Percentiles rank a stretch among this genome's conserved stretches.
phyloP scores from a whole-genome alignment of 176 grass and related monocot genomes.

The Triticum aestivum region DNA sequence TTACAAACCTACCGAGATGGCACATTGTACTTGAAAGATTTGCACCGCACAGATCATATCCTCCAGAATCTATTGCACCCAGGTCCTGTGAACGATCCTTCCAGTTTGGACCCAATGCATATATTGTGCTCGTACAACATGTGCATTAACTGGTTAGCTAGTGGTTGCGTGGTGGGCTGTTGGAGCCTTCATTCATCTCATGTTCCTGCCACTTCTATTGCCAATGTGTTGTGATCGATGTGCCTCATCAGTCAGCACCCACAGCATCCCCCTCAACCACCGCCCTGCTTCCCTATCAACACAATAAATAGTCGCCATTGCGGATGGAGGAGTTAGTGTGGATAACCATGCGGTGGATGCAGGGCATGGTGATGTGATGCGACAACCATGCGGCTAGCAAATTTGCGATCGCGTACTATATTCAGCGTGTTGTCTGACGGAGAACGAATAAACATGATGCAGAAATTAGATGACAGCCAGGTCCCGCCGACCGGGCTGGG shows the following conservation, averaged over 20 bases:
- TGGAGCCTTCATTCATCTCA: slow-evolving; percentile 23
- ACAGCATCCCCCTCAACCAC: slow-evolving; percentile 28
- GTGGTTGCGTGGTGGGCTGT: slow-evolving; percentile 42
- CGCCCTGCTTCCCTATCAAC: slow-evolving; percentile 3
- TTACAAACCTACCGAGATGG: not conserved
- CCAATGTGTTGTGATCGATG: not conserved
- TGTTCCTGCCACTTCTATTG: slow-evolving; percentile 15
- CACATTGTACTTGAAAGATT: slow-evolving; percentile 37
- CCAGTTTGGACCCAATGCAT: not conserved
- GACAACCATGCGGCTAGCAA: not conserved
- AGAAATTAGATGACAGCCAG: not conserved
- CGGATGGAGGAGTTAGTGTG: slow-evolving; percentile 40
- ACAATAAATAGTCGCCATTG: slow-evolving; percentile 57
- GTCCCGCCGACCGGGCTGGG: not conserved
- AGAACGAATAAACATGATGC: not conserved
- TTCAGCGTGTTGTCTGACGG: not conserved
- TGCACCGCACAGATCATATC: not conserved
- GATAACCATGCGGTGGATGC: slow-evolving; percentile 23
- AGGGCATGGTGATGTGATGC: not conserved
- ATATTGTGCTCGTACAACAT: slow-evolving; percentile 1
- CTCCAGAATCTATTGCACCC: not conserved
- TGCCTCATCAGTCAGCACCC: too few species aligned
- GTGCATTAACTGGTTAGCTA: slow-evolving; percentile 39
- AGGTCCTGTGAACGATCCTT: not conserved
- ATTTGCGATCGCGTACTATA: slow-evolving; percentile 11